Evolutionary conservation across 768 basidiomycete species (phyloP).

Genomic region (Fomitopsis serialis): DNA sequence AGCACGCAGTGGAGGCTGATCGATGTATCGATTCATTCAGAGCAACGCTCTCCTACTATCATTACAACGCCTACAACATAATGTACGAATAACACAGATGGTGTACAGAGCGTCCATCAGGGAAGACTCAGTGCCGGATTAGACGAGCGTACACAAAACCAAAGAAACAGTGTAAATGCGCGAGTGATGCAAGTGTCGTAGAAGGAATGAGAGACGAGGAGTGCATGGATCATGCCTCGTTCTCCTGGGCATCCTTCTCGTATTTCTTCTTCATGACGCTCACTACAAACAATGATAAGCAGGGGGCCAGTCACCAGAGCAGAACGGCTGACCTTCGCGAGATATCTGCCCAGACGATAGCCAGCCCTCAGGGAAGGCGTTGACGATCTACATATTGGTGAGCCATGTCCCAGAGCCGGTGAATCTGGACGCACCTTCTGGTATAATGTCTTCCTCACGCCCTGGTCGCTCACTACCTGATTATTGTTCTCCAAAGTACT

Average conservation of each 20-base stretch:
- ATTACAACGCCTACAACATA: constrained; percentile 1
- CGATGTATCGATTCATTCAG: no score
- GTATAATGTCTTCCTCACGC: constrained; percentile 72
- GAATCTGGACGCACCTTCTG: constrained; percentile 48
- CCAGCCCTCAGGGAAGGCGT: constrained; percentile 81
- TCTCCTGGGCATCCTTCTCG: constrained; percentile 67
- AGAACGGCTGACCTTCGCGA: constrained; percentile 64
- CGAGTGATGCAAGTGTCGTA: background rate
- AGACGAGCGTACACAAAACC: background rate
- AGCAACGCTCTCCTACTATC: background rate
- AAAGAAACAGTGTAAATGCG: background rate
- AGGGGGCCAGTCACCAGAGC: background rate
- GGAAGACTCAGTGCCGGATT: background rate
- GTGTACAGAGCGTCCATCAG: background rate
- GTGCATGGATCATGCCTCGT: constrained; percentile 28
- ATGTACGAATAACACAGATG: background rate
- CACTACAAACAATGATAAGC: no score
- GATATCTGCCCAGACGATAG: constrained; percentile 83
- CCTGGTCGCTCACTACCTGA: constrained; percentile 75
- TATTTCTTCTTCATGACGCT: constrained; percentile 81
- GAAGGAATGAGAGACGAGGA: background rate
- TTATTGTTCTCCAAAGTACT: constrained; percentile 60
- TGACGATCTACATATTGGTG: constrained; percentile 52
- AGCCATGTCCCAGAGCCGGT: background rate
- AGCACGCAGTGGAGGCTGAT: no score